These are phyloP conservation scores for Pichia cactophila DNA, from an alignment of 1,139 yeast genomes.

Conservation along the genomic window DNA sequence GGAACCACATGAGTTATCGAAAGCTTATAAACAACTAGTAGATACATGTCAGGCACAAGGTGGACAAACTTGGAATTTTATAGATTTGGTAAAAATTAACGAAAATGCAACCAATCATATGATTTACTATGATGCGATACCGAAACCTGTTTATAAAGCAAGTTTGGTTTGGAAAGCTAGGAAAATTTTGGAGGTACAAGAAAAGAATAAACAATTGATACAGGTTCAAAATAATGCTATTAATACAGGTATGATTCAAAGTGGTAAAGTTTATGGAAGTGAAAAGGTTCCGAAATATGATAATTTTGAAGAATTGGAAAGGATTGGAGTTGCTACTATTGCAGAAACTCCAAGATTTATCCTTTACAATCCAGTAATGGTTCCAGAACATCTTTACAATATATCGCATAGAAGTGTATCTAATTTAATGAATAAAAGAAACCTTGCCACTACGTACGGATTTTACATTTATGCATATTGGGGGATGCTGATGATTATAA, in stretches of 20 bases:
- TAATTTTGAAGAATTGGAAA: conserved; percentile 8
- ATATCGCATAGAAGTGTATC: conserved; percentile 24
- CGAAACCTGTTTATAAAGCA: conserved; percentile 8
- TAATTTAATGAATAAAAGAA: conserved; percentile 23
- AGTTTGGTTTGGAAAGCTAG: conserved; percentile 12
- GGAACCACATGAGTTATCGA: conserved; percentile 23
- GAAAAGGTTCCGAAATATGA: conserved; percentile 5
- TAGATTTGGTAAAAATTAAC: conserved; percentile 23
- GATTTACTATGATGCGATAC: conserved; percentile 13
- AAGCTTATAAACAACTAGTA: conserved; percentile 26
- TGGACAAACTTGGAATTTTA: conserved; percentile 20
- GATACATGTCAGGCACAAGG: conserved; percentile 29
- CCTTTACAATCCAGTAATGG: conserved; percentile 22
- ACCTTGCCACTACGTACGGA: conserved; percentile 27
- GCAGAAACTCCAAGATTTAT: conserved; percentile 9
- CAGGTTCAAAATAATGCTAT: background rate
- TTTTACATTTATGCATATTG: conserved; percentile 25
- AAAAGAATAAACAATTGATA: background rate
- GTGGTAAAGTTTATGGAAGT: conserved; percentile 1
- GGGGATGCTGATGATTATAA: conserved; percentile 22
- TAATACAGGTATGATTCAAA: background rate
- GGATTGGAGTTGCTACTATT: conserved; percentile 8
- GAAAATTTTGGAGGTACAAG: conserved; percentile 5
- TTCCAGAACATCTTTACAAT: conserved; percentile 19
- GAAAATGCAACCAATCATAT: conserved; percentile 22